These are phyloP conservation scores for Cryomyces antarcticus DNA, from an alignment of 495 filamentous ascomycete genomes.

Conservation along the genomic window DNA sequence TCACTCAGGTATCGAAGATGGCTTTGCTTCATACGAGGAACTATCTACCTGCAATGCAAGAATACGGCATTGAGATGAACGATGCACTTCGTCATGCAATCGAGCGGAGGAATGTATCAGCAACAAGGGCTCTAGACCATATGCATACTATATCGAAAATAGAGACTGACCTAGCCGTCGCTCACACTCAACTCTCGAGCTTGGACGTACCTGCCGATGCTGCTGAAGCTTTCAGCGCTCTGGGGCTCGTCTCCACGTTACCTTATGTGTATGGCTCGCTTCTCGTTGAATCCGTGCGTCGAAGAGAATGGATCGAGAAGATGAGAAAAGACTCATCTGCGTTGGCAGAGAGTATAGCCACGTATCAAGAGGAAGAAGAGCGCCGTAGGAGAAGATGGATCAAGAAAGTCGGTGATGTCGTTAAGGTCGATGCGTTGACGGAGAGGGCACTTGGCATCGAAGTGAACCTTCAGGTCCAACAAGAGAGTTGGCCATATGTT, in stretches of 20 bases:
- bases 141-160: slow-evolving; percentile 66
- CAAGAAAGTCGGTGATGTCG: slow-evolving; percentile 43
- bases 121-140: slow-evolving; percentile 38
- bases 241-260: slow-evolving; percentile 56
- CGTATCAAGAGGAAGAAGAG: slow-evolving; percentile 77
- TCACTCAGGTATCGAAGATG: slow-evolving; percentile 65
- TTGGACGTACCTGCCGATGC: slow-evolving; percentile 50
- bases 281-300: slow-evolving; percentile 62
- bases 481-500: slow-evolving; percentile 52
- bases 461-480: slow-evolving; percentile 65
- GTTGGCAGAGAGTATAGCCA: slow-evolving; percentile 75
- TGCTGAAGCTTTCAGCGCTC: slow-evolving; percentile 49
- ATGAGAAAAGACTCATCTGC: slow-evolving; percentile 65
- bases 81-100: slow-evolving; percentile 46
- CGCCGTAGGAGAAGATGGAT: slow-evolving; percentile 79
- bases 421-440: slow-evolving; percentile 34
- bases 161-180: slow-evolving; percentile 46
- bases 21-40: slow-evolving; percentile 73
- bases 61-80: slow-evolving; percentile 54
- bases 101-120: slow-evolving; percentile 35
- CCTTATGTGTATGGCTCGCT: slow-evolving; percentile 80
- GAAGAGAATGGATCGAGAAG: slow-evolving; percentile 80
- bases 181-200: slow-evolving; percentile 46
- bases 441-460: slow-evolving; percentile 58
- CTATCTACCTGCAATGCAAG: slow-evolving; percentile 59